Evolutionary conservation across 31 red algal species (phyloP).

Genomic region (Porphyra umbilicalis): DNA sequence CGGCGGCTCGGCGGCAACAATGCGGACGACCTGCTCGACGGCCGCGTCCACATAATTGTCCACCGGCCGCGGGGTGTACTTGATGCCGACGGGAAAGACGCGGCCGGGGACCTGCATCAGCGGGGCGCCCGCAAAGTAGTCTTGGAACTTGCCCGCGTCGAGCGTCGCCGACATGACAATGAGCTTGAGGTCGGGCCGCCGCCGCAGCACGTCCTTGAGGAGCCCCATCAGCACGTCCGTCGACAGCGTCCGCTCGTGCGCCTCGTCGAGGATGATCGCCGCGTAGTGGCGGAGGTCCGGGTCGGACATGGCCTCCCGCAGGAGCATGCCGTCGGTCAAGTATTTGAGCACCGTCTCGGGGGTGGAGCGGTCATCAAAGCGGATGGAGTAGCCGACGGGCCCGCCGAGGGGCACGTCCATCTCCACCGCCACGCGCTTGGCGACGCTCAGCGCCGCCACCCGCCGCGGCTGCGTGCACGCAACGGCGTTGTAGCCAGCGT

Average conservation of each 20-base stretch:
- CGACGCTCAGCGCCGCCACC: conserved; percentile 77
- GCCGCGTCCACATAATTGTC: conserved; percentile 34
- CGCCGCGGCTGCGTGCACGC: conserved; percentile 91
- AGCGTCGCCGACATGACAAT: conserved; percentile 84
- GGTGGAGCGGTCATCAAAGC: conserved; percentile 73
- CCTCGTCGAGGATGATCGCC: conserved; percentile 89
- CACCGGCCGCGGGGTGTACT: conserved; percentile 42
- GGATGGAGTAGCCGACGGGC: conserved; percentile 81
- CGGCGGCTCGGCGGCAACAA: conserved; percentile 38
- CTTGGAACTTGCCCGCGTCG: conserved; percentile 75
- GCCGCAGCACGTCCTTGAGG: conserved; percentile 44
- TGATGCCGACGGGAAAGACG: conserved; percentile 80
- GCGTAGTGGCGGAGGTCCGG: conserved; percentile 40
- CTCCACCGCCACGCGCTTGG: conserved; percentile 79
- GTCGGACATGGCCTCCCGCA: conserved; percentile 83
- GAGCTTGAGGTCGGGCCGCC: conserved; percentile 54
- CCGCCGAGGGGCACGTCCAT: conserved; percentile 61
- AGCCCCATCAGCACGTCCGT: conserved; percentile 90
- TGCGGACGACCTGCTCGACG: conserved; percentile 38
- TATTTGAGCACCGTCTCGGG: conserved; percentile 60
- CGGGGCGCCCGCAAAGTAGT: conserved; percentile 81
- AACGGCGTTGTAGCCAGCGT: conserved; percentile 51
- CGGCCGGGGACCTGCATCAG: conserved; percentile 77
- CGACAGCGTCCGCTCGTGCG: conserved; percentile 88
- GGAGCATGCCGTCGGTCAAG: conserved; percentile 92